Evolutionary conservation across 1,284 basidiomycete genomes (phyloP), one percentile per base, ranked within the genome.

Genomic region (Fomitopsis betulina): DNA sequence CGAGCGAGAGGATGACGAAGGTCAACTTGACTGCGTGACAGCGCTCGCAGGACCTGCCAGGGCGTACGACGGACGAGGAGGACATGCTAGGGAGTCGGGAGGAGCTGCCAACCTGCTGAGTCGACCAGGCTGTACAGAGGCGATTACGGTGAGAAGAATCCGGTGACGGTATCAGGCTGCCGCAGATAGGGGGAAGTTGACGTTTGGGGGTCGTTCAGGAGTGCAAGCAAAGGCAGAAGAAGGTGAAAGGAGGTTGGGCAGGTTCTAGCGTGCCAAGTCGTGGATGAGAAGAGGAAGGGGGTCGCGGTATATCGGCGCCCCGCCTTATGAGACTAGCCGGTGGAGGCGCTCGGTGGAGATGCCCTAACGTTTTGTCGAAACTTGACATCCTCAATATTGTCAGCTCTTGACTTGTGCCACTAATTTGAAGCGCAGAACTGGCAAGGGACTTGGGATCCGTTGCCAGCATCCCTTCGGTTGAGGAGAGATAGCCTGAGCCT

Each of bases 121-220:
- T 40, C 35, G 40, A 10, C 37, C 32, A 37, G 33, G 49, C n/a
- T 10, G 32, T 17, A 9, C 25, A 5, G 45, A 47, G 25, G 12
- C 17, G 49, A 51, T 35, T 51, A 21, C 17, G 49, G 49, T 51
- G 33, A 51, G 49, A 51, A 51, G 40, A 43, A 35, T 51, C 49
- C 23, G 19, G 49, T 50, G 33, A 21, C 42, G n/a, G 25, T 30
- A 42, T 25, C 27, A 30, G 40, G 30, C 40, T 55, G 53, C 53
- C 30, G 52, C 27, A 55, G 53, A 55, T 55, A 55, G 53, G 21
- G 30, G 19, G 32, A 35, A 37, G 4, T 21, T 37, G 30, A 51
- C 49, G 49, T 51, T 51, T 51, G 32, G 19, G 33, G 49, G 49
- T 51, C 30, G 53, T 55, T 42, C 53, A 55, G 53, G 21, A 33